These are phyloP conservation scores for Rhodamnia rubescens DNA, from an alignment of 345 rosid species.

Conservation along the genomic window DNA sequence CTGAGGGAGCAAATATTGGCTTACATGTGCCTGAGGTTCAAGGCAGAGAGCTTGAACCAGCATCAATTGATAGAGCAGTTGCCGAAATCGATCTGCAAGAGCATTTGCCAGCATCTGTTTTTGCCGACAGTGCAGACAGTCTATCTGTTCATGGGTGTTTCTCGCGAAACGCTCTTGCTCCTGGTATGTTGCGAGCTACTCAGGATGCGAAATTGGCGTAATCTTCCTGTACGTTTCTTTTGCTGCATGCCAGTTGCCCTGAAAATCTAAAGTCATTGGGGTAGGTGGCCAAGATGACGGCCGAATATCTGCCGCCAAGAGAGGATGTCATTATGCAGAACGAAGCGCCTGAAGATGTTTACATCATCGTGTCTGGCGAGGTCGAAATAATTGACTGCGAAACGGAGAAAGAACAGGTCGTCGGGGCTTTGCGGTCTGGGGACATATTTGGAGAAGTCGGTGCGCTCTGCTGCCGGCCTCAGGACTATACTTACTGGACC, in stretches of 20 bases:
- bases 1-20: constrained; percentile 76
- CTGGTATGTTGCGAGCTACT: constrained; percentile 25
- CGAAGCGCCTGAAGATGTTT: constrained; percentile 79
- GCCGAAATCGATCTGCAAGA: constrained; percentile 80
- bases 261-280: not conserved
- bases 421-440: constrained; percentile 48
- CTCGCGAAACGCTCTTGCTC: constrained; percentile 49
- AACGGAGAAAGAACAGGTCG: constrained; percentile 38
- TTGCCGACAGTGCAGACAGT: constrained; percentile 61
- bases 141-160: constrained; percentile 61
- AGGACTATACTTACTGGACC: constrained; percentile 58
- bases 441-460: constrained; percentile 92
- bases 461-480: constrained; percentile 65
- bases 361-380: constrained; percentile 77
- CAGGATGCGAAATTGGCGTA: not conserved
- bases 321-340: constrained; percentile 84
- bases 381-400: constrained; percentile 57
- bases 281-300: constrained; percentile 76
- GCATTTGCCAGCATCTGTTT: constrained; percentile 82
- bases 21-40: constrained; percentile 84
- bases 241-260: not conserved
- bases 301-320: constrained; percentile 87
- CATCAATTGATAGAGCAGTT: constrained; percentile 73
- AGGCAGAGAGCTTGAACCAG: constrained; percentile 89
- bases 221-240: not conserved